Evolutionary conservation across 176 grass and related monocot genomes (phyloP).

Genomic region (Zoysia japonica): DNA sequence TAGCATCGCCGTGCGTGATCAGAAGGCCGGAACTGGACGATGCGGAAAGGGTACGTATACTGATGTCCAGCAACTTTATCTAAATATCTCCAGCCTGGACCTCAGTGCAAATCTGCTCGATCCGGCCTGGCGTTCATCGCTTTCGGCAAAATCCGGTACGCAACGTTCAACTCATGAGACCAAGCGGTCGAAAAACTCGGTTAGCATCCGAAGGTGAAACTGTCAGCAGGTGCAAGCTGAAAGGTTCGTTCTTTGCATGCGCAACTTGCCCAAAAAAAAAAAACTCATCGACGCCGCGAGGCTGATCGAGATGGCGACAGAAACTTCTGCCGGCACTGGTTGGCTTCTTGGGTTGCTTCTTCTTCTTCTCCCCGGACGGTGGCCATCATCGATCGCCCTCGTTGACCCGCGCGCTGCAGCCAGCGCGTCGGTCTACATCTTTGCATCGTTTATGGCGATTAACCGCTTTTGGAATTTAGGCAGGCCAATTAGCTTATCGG

Average conservation of each 20-base stretch:
- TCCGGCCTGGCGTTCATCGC: too few species aligned
- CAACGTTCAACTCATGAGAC: too few species aligned
- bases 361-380: neutral
- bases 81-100: too few species aligned
- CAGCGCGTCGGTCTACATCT: neutral
- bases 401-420: slow-evolving; percentile 41
- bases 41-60: neutral
- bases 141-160: too few species aligned
- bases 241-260: neutral
- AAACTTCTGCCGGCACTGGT: slow-evolving; percentile 32
- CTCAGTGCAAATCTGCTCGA: neutral
- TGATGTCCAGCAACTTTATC: neutral
- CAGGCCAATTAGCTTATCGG: slow-evolving; percentile 22
- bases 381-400: slow-evolving; percentile 30
- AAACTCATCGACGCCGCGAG: neutral
- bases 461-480: slow-evolving; percentile 17
- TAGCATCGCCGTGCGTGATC: neutral
- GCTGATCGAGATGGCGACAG: slow-evolving; percentile 37
- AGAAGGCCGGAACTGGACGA: too few species aligned
- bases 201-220: too few species aligned
- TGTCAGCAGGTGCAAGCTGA: neutral
- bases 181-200: too few species aligned
- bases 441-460: slow-evolving; percentile 32
- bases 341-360: too few species aligned
- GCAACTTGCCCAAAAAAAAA: neutral